These are phyloP conservation scores for Hirschfeldia incana DNA, from an alignment of 345 rosid genomes.

Conservation along the genomic window DNA sequence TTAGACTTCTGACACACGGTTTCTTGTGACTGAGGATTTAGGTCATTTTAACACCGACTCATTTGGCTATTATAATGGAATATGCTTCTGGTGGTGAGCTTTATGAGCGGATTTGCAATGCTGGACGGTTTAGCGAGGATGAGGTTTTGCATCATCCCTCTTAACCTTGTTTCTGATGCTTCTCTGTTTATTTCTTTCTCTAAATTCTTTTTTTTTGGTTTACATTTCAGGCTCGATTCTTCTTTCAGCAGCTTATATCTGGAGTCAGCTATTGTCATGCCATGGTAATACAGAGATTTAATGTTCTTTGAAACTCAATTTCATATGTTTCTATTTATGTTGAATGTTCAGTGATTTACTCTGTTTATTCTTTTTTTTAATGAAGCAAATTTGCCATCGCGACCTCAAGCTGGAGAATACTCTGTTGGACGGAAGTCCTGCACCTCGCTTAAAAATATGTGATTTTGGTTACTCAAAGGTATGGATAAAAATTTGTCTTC, in stretches of 20 bases:
- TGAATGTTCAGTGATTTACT: background rate
- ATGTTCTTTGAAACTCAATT: background rate
- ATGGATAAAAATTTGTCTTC: background rate
- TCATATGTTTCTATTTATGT: background rate
- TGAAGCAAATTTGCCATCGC: slow-evolving; percentile 96
- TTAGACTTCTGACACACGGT: background rate
- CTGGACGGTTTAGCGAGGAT: slow-evolving; percentile 86
- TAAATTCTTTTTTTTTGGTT: background rate
- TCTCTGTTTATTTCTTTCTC: background rate
- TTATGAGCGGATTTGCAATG: slow-evolving; percentile 80
- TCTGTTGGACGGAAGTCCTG: slow-evolving; percentile 89
- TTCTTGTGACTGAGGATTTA: slow-evolving; percentile 27
- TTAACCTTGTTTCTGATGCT: background rate
- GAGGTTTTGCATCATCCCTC: slow-evolving; percentile 49
- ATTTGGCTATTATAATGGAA: slow-evolving; percentile 95
- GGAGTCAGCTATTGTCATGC: slow-evolving; percentile 46
- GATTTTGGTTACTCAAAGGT: slow-evolving; percentile 99
- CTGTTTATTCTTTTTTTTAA: slow-evolving; percentile 10
- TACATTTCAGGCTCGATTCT: slow-evolving; percentile 39
- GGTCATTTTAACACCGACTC: slow-evolving; percentile 91
- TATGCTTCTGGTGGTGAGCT: slow-evolving; percentile 97
- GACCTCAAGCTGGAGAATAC: slow-evolving; percentile 91
- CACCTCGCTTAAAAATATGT: slow-evolving; percentile 90
- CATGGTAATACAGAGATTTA: slow-evolving; percentile 28
- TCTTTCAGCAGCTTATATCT: slow-evolving; percentile 46